Percentiles rank a stretch among this genome's conserved stretches.
phyloP scores from a whole-genome alignment of 1,139 yeast species.

The Magnusiomyces suaveolens region DNA sequence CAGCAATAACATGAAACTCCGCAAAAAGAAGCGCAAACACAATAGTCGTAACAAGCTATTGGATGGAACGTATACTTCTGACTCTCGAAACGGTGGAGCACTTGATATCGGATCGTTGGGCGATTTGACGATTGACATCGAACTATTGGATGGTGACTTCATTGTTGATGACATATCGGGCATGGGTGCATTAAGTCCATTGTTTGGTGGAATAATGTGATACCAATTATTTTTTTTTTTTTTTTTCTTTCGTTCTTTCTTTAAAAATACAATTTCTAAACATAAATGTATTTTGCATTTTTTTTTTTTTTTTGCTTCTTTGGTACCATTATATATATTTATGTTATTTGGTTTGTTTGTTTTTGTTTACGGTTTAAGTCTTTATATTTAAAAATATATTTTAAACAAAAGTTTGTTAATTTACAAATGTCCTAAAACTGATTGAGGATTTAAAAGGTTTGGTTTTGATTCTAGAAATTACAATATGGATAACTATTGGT shows the following conservation, averaged over 20 bases:
- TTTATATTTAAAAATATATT: too few species aligned
- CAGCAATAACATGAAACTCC: background rate
- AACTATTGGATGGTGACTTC: slow-evolving; percentile 19
- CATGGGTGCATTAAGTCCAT: slow-evolving; percentile 31
- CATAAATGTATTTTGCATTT: background rate
- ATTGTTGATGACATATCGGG: slow-evolving; percentile 32
- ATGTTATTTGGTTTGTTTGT: too few species aligned
- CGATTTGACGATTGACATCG: slow-evolving; percentile 1
- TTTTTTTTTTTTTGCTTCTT: background rate
- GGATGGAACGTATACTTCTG: background rate
- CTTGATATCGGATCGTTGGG: background rate
- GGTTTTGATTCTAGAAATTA: too few species aligned
- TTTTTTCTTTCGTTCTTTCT: background rate
- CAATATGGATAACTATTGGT: too few species aligned
- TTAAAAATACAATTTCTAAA: background rate
- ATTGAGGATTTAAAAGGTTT: too few species aligned
- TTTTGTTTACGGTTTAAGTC: too few species aligned
- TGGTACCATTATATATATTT: background rate
- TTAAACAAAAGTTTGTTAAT: too few species aligned
- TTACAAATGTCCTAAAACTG: too few species aligned
- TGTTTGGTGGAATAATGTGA: slow-evolving; percentile 26
- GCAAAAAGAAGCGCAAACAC: background rate
- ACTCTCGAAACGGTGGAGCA: background rate
- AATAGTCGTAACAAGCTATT: background rate
- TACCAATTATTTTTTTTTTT: background rate